Base-by-base conservation (phyloP, 768 basidiomycete species). In the Agrocybe chaxingu region DNA sequence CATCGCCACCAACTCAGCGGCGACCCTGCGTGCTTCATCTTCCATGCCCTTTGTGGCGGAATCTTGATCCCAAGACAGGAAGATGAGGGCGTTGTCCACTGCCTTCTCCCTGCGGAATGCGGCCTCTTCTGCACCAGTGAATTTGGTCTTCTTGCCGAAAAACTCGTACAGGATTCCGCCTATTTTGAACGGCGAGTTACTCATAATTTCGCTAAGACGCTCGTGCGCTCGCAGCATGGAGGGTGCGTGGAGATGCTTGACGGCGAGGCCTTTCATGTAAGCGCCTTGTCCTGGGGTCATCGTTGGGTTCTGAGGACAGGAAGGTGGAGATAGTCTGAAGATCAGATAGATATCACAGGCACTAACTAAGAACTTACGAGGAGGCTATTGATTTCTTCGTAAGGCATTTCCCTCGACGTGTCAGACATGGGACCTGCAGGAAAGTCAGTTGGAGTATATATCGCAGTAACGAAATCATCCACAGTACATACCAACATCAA, bases 371-470 rank as follows among this genome's bases (percentile, higher is more conserved):
- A 56, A 45, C 45, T 10, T 16, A 76, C 78, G 60, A 66, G 59
- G 2, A 77, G 35, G 1, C 56, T 43, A 55, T 80, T 80, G n/a
- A 80, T 34, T 32, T 64, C 51, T 50, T 76, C 77, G 50, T 70
- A 82, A 2, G 78, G 78, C 0, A 78, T 66, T 54, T 79, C 79
- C n/a, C 63, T 63, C 7, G 73, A 62, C 8, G 55, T 52, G 55
- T 79, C 74, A 0, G 60, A 60, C n/a, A 75, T 45, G 18, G 78
- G 76, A 5, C 65, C 78, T 79, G 47, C 5, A 24, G 24, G 24
- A 24, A 5, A 5, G 24, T 24, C 5, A 24, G 1, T n/a, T 32
- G 3, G 24, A 24, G 24, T 4, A 16, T 16, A 16, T 16, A 29
- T 37, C 9, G 8, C n/a, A 29, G 7, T 8, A 7, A 10, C 31